Base-by-base conservation (phyloP, 768 basidiomycete genomes). In the Termitomyces sp. region DNA sequence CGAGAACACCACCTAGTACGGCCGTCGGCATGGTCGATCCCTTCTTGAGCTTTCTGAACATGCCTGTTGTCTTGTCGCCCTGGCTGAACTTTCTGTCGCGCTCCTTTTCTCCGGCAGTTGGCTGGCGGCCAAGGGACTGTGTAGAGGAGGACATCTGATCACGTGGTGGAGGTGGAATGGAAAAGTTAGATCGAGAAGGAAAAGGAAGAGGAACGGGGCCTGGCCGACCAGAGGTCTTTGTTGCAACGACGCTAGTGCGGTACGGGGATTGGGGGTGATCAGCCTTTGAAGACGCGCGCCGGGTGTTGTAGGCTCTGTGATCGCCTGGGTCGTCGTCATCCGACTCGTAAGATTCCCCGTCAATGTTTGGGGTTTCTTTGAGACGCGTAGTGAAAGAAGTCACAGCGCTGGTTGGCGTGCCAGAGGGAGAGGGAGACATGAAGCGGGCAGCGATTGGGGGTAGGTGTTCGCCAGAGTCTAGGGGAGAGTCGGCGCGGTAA, bases 371-470 rank as follows among this genome's bases (percentile, higher is more conserved):
- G 0, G 78, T 75, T 54, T 83, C 84, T 60, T 83, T 79, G 63
- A 78, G 75, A 43, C 81, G 79, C 52, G 69, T 69, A 28, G 76
- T 36, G 20, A 52, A 73, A 8, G 74, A 67, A 48, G 74, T 63
- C 32, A 58, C 63, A 3, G 60, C 57, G 30, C 61, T 52, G 33
- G 60, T 70, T 44, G 73, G 71, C 45, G 68, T 67, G 52, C 66
- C 70, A 4, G 73, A 72, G 24, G 74, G 80, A 30, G 86, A 86
- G 10, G 90, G 89, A 4, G 88, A 88, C 76, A 94, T 90, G 79
- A 94, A 97, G 51, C 91, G 87, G 24, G 94, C 87, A 47, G 94
- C 94, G 60, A 97, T 97, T 51, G 94, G 89, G 2, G 86, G 88
- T 3, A 94, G 77, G 61, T 86, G 76, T 8, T 94, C 91, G 43